Evolutionary conservation across 1,284 basidiomycete genomes (phyloP), one percentile per base, ranked within the genome.

Genomic region (Naganishia liquefaciens): DNA sequence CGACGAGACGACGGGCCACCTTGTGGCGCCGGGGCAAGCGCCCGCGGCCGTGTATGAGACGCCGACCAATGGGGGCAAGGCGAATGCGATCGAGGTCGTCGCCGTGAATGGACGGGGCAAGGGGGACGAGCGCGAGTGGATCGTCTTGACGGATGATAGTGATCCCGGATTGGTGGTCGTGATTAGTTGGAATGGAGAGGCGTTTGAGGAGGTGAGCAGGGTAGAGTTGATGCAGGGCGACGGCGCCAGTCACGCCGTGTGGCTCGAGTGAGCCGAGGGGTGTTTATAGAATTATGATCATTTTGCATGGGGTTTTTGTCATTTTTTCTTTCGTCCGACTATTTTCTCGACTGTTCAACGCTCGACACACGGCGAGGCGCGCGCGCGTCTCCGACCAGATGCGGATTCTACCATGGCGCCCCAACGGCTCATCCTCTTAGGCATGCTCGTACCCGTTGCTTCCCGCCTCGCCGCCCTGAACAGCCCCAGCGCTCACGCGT

Each of bases 401-500:
- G 33, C 33, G 6, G 3, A 37, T 37, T 13, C n/a, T n/a, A n/a
- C n/a, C n/a, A n/a, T n/a, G n/a, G n/a, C 33, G 33, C 33, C 9
- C 9, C 5, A 37, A 7, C 27, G 30, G 33, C 11, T 1, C 6
- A 4, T 15, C 43, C 30, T 2, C 23, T 46, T 60, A 60, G 25
- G 55, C 55, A 50, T 60, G 55, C 46, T 60, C 46, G 39, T 43
- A 49, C n/a, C 55, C 55, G 21, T 30, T 30, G 40, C 30, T 28
- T 63, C 69, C 58, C 46, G 33, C 33, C 19, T 42, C 55, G 5
- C 28, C 44, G 19, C 23, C 30, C 33, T 37, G 33, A 13, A 46
- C 54, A 11, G 30, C 46, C 23, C 55, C 55, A 25, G 68, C 71
- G 62, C 70, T 89, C 66, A 92, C 89, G 74, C 92, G 84, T 77